phyloP scores from a whole-genome alignment of 768 basidiomycete genomes.

The Boletus insuetus region DNA sequence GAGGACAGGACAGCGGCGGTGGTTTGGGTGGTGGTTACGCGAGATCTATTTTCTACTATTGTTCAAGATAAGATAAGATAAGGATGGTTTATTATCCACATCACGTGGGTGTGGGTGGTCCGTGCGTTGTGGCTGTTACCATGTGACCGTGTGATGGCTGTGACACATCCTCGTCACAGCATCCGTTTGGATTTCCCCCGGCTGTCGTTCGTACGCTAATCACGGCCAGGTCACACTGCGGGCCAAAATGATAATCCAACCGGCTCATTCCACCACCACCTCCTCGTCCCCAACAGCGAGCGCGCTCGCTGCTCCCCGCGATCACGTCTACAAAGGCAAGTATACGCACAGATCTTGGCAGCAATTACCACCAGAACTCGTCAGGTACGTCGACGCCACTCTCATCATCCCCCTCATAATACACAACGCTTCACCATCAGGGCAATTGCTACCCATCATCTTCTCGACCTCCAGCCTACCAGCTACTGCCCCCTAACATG shows the following conservation, averaged over 20 bases:
- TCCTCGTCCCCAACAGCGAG: conserved; percentile 18
- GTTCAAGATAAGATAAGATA: conserved; percentile 24
- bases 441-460: conserved; percentile 46
- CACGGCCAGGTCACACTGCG: conserved; percentile 36
- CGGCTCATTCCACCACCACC: conserved; percentile 14
- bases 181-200: conserved; percentile 33
- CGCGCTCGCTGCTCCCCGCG: conserved; percentile 10
- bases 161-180: conserved; percentile 30
- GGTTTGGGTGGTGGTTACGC: conserved; percentile 8
- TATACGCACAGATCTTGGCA: conserved; percentile 55
- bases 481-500: conserved; percentile 48
- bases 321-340: conserved; percentile 55
- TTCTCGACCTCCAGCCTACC: conserved; percentile 44
- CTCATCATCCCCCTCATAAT: conserved; percentile 17
- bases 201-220: conserved; percentile 37
- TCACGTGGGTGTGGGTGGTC: conserved; percentile 19
- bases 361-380: conserved; percentile 58
- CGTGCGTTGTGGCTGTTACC: conserved; percentile 26
- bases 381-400: conserved; percentile 48
- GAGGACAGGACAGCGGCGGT: neutral
- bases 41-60: conserved; percentile 4
- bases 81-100: neutral
- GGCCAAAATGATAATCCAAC: conserved; percentile 33
- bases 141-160: conserved; percentile 26
- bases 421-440: conserved; percentile 10